A percentile compares a stretch with the other conserved stretches of the same genome.
Conservation (phyloP, 495 filamentous ascomycete species). For the Penicillium arizonense region DNA sequence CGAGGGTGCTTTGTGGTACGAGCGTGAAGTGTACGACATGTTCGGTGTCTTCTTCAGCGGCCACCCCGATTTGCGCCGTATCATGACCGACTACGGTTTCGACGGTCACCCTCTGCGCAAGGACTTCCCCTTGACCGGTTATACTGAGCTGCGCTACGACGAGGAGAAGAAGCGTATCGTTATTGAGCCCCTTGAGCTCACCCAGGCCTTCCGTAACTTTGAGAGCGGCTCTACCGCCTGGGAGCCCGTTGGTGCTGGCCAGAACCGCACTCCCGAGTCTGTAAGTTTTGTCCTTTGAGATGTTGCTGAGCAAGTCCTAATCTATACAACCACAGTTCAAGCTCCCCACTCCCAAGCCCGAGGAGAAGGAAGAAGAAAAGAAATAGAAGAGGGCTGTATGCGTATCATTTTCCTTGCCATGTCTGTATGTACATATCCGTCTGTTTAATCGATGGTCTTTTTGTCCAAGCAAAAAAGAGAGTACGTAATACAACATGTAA, state of each 20-base stretch:
- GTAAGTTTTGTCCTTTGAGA: conserved; percentile 31
- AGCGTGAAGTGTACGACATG: conserved; percentile 95
- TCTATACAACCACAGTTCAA: conserved; percentile 60
- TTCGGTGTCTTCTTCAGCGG: conserved; percentile 96
- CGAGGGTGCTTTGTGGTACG: conserved; percentile 98
- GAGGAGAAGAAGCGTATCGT: conserved; percentile 99
- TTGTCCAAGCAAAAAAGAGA: conserved; percentile 1
- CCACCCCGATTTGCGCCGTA: conserved; percentile 94
- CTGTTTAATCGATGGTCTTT: conserved; percentile 36
- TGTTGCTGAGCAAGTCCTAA: conserved; percentile 2
- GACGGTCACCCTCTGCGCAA: conserved; percentile 97
- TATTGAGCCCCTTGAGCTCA: conserved; percentile 93
- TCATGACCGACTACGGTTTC: conserved; percentile 99
- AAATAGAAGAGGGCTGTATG: conserved; percentile 63
- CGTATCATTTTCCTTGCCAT: conserved; percentile 37
- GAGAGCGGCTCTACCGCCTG: conserved; percentile 72
- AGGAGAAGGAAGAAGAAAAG: conserved; percentile 89
- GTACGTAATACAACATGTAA: not conserved
- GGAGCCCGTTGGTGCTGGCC: conserved; percentile 88
- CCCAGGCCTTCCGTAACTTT: conserved; percentile 99
- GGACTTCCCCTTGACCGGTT: conserved; percentile 97
- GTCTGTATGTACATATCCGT: conserved; percentile 48
- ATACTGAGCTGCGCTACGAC: conserved; percentile 96
- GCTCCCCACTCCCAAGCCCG: conserved; percentile 90
- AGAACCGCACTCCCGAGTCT: conserved; percentile 76